Percentiles rank a stretch among this genome's conserved stretches.
Conservation (phyloP, 176 grass and related monocot genomes). For the Bonia amplexicaulis region DNA sequence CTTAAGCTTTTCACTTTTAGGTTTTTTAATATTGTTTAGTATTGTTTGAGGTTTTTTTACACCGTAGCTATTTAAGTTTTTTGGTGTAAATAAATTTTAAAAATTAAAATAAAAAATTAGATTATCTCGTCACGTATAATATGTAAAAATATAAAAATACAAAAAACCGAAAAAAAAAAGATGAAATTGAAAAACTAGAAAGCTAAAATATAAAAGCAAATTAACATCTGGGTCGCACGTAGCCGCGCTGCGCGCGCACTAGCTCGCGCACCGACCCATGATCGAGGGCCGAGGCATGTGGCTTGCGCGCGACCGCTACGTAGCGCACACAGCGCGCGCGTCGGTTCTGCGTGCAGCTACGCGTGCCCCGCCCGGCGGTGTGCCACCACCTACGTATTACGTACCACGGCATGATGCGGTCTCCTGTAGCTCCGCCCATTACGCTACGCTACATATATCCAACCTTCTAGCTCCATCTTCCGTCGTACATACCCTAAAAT, state of each 20-base stretch:
- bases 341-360: neutral
- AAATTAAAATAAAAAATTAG: too few relatives aligned
- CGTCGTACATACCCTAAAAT: neutral
- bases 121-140: accelerated
- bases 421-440: conserved; percentile 13
- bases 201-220: too few relatives aligned
- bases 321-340: neutral
- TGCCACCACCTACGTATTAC: neutral
- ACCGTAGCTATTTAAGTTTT: too few relatives aligned
- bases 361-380: conserved; percentile 19
- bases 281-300: neutral
- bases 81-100: too few relatives aligned
- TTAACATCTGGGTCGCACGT: neutral
- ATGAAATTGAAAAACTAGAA: too few relatives aligned
- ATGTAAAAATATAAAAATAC: too few relatives aligned
- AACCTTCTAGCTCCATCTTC: conserved; percentile 19
- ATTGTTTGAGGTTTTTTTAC: too few relatives aligned
- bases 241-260: neutral
- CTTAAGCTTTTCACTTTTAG: too few relatives aligned
- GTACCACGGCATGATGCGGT: neutral
- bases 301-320: neutral
- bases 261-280: neutral
- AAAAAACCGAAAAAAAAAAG: too few relatives aligned
- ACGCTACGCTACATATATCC: neutral
- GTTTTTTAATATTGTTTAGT: too few relatives aligned